These are phyloP conservation scores for Xanthoceras sorbifolium DNA, from an alignment of 345 rosid species.

Conservation along the genomic window DNA sequence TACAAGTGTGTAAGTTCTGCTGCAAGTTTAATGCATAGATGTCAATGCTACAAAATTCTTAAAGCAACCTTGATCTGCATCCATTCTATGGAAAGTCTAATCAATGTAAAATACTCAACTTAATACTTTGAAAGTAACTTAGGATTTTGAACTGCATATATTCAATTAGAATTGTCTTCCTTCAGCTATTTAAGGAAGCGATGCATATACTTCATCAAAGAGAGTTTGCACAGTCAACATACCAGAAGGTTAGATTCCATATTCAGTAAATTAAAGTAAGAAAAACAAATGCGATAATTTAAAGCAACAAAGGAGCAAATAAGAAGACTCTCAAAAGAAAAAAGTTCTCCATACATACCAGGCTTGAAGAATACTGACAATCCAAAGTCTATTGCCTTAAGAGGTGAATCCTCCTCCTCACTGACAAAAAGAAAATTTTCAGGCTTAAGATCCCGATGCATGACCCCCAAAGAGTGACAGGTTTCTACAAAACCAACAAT, in stretches of 20 bases:
- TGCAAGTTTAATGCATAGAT: not conserved
- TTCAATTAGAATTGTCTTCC: not conserved
- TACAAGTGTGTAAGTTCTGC: not conserved
- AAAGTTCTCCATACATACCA: constrained; percentile 42
- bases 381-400: constrained; percentile 87
- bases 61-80: not conserved
- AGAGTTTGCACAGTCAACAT: too few relatives aligned
- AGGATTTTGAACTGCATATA: not conserved
- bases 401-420: constrained; percentile 68
- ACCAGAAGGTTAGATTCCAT: too few relatives aligned
- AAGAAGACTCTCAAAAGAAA: not conserved
- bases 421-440: constrained; percentile 79
- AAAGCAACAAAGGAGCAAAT: not conserved
- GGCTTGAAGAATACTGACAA: constrained; percentile 76
- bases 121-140: not conserved
- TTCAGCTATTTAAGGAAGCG: too few relatives aligned
- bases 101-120: not conserved
- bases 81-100: not conserved
- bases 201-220: too few relatives aligned
- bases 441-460: constrained; percentile 89
- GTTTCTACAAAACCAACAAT: constrained; percentile 73
- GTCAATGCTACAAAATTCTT: not conserved
- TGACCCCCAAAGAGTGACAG: constrained; percentile 79
- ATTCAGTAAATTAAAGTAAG: not conserved
- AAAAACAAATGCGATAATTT: not conserved